These are phyloP conservation scores for Monosporozyma aerobia DNA, from an alignment of 805 yeast genomes.

Conservation along the genomic window DNA sequence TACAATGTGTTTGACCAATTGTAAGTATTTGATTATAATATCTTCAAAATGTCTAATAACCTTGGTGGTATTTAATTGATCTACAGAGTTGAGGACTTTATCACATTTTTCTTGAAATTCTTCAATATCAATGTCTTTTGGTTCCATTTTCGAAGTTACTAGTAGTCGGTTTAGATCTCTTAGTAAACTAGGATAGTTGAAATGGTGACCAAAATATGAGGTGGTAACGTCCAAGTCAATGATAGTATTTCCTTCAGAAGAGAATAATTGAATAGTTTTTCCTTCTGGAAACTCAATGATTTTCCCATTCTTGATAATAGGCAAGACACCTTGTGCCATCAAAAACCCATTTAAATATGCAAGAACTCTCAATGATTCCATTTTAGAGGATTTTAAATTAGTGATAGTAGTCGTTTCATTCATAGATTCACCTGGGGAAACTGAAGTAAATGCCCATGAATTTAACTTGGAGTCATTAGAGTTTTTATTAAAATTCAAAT, in stretches of 20 bases:
- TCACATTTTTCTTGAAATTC: constrained; percentile 38
- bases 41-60: constrained; percentile 55
- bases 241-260: constrained; percentile 35
- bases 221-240: constrained; percentile 44
- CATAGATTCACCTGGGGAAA: constrained; percentile 57
- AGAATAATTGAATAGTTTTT: constrained; percentile 36
- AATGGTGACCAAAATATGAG: constrained; percentile 60
- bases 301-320: constrained; percentile 38
- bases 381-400: constrained; percentile 41
- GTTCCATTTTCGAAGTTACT: constrained; percentile 3
- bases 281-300: constrained; percentile 41
- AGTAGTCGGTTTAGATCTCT: constrained; percentile 48
- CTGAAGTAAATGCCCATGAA: constrained; percentile 66
- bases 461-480: constrained; percentile 46
- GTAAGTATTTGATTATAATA: constrained; percentile 35
- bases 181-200: constrained; percentile 48
- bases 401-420: constrained; percentile 62
- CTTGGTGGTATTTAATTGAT: constrained; percentile 44
- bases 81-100: constrained; percentile 40
- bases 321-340: constrained; percentile 49
- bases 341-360: constrained; percentile 56
- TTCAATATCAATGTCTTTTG: background rate
- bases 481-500: constrained; percentile 54
- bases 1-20: constrained; percentile 16
- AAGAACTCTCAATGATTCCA: constrained; percentile 46